Base-by-base conservation (phyloP, 2,329 filamentous ascomycete species). In the Zymoseptoria tritici region DNA sequence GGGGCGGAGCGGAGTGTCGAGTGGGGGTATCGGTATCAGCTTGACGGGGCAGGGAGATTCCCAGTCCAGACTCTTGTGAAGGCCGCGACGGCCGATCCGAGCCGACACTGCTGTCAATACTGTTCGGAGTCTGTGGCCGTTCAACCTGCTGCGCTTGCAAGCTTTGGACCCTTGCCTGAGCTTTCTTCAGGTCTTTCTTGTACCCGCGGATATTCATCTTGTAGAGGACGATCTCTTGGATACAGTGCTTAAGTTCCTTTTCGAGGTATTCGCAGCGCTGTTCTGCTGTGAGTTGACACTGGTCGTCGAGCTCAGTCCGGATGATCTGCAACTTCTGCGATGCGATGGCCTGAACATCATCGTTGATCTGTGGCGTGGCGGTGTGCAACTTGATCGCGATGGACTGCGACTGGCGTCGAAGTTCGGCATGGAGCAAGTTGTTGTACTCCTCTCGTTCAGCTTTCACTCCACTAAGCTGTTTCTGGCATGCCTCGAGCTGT, bases 121-220 rank as follows among this genome's bases (percentile, higher is more conserved):
- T 42, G n/a, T 64, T 58, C 9, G 63, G 59, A 20, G 64, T 64
- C 9, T 29, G 54, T 21, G 55, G 57, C 6, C 52, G 57, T 13
- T 53, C 49, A 24, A 24, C 22, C 9, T 9, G 16, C 24, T n/a
- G 46, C 29, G 24, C 13, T 20, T 70, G 66, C 31, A 73, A 59
- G 7, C 61, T 60, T 26, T 68, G 64, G 49, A 76, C 68, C 54
- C 71, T 67, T 5, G 68, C 65, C 16, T 68, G 64, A 4, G 68
- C 70, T 7, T 60, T 66, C 59, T 64, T 68, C 16, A 74, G 63
- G 31, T 74, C 71, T 55, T 74, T 73, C 63, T 75, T 78, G 68
- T 79, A 80, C 16, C 76, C 76, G 56, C 73, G 75, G 56, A 79
- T 72, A 56, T 81, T 78, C 29, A 80, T 72, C 64, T 79, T 80